A percentile compares a stretch with the other conserved stretches of the same genome.
phyloP scores from a whole-genome alignment of 176 grass and related monocot genomes.

The Oryza coarctata region DNA sequence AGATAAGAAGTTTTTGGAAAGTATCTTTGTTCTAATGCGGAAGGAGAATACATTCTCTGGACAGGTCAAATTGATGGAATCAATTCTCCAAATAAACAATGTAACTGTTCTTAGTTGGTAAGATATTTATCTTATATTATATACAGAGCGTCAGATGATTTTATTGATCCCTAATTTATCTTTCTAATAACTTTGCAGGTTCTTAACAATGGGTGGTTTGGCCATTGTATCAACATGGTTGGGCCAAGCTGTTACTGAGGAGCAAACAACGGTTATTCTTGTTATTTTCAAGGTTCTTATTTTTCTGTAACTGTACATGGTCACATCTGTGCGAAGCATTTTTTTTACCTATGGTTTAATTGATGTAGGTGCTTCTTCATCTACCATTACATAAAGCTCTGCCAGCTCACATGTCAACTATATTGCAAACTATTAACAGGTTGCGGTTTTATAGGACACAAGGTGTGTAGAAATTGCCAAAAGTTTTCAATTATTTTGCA shows the following conservation, averaged over 20 bases:
- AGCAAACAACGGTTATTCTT: slow-evolving; percentile 90
- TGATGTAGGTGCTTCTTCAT: slow-evolving; percentile 76
- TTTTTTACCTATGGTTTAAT: slow-evolving; percentile 19
- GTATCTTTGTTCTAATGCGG: slow-evolving; percentile 80
- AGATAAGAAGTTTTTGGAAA: slow-evolving; percentile 89
- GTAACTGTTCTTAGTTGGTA: slow-evolving; percentile 78
- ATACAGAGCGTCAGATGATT: slow-evolving; percentile 30
- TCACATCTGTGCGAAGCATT: slow-evolving; percentile 4
- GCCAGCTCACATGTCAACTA: slow-evolving; percentile 70
- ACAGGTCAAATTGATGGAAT: slow-evolving; percentile 93
- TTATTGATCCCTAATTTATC: slow-evolving; percentile 8
- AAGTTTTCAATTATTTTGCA: slow-evolving; percentile 6
- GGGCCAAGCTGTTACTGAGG: slow-evolving; percentile 72
- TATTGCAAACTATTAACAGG: slow-evolving; percentile 81
- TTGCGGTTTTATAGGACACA: slow-evolving; percentile 93
- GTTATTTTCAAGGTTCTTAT: slow-evolving; percentile 83
- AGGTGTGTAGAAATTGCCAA: slow-evolving; percentile 56
- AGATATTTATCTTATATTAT: slow-evolving; percentile 19
- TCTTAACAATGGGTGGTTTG: slow-evolving; percentile 80
- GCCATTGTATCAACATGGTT: slow-evolving; percentile 85
- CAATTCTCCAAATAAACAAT: slow-evolving; percentile 83
- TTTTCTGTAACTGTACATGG: slow-evolving; percentile 36
- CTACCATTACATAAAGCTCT: slow-evolving; percentile 87
- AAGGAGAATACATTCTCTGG: slow-evolving; percentile 84
- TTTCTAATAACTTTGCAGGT: slow-evolving; percentile 54